phyloP scores from a whole-genome alignment of 345 rosid species.

The Ceriops zippeliana region DNA sequence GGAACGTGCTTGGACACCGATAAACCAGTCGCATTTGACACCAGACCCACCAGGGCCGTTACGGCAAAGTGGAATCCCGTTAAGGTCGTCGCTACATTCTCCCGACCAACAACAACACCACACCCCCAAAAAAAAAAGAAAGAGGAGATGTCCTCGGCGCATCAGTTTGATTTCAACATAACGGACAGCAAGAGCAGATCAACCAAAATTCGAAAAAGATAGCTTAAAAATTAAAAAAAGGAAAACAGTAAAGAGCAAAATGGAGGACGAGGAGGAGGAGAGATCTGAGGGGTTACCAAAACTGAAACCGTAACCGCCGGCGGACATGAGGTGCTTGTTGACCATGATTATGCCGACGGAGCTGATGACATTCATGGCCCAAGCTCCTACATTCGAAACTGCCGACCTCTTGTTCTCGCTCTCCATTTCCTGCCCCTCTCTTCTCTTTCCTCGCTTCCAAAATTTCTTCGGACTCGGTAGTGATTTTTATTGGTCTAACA shows the following conservation, averaged over 20 bases:
- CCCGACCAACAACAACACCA: neutral
- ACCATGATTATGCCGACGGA: slow-evolving; percentile 97
- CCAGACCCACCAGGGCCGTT: slow-evolving; percentile 82
- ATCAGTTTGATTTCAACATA: too few relatives aligned
- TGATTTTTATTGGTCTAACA: neutral
- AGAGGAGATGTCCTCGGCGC: too few relatives aligned
- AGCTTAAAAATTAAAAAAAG: neutral
- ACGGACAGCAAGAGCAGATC: too few relatives aligned
- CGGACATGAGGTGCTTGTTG: slow-evolving; percentile 92
- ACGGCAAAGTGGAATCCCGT: slow-evolving; percentile 90
- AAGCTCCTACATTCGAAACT: slow-evolving; percentile 86
- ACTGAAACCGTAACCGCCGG: slow-evolving; percentile 69
- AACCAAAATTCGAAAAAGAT: neutral
- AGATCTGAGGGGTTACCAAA: slow-evolving; percentile 50
- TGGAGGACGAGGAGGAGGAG: too few relatives aligned
- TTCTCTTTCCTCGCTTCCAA: neutral
- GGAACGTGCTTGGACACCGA: slow-evolving; percentile 76
- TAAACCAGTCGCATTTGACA: slow-evolving; percentile 82
- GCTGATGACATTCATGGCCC: slow-evolving; percentile 90
- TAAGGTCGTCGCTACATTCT: slow-evolving; percentile 63
- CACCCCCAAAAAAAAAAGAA: neutral
- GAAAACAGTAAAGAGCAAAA: neutral
- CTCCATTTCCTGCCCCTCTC: slow-evolving; percentile 32
- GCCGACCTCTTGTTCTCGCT: slow-evolving; percentile 58
- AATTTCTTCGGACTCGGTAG: too few relatives aligned